Conservation (phyloP, 2,329 filamentous ascomycete species). For the Fusarium clavum region DNA sequence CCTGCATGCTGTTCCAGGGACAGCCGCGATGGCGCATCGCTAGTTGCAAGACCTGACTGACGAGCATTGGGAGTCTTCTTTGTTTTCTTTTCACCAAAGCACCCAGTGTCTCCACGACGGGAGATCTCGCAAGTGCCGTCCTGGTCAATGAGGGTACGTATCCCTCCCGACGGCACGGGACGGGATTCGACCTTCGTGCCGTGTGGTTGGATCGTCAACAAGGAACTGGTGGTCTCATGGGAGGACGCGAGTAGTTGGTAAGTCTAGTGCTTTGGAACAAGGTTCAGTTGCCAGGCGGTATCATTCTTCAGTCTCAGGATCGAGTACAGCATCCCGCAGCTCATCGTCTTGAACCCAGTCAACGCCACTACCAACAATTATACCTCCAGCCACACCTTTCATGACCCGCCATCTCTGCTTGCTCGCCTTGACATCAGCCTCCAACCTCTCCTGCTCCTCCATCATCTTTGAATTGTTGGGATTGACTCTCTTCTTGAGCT, state of each 20-base stretch:
- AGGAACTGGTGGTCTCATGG: not conserved
- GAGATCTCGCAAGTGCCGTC: conserved; percentile 10
- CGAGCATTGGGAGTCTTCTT: not conserved
- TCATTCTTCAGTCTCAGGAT: conserved; percentile 63
- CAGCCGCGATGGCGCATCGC: conserved; percentile 32
- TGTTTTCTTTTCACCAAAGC: not conserved
- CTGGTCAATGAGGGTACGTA: conserved; percentile 24
- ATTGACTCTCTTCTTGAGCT: conserved; percentile 64
- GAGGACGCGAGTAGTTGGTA: not conserved
- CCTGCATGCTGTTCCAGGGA: conserved; percentile 38
- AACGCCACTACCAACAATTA: conserved; percentile 83
- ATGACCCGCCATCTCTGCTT: conserved; percentile 77
- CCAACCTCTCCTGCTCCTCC: conserved; percentile 67
- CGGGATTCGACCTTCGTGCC: conserved; percentile 8
- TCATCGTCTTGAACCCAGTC: conserved; percentile 80
- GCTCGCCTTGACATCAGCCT: conserved; percentile 70
- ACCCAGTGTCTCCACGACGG: conserved; percentile 14
- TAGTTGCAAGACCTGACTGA: conserved; percentile 27
- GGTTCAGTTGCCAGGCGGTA: not conserved
- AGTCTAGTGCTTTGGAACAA: not conserved
- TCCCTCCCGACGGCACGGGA: conserved; percentile 26
- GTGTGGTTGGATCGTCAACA: not conserved
- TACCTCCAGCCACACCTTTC: conserved; percentile 81
- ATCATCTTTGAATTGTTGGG: conserved; percentile 64
- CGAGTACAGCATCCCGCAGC: conserved; percentile 78